phyloP scores from a whole-genome alignment of 2,329 filamentous ascomycete genomes.

The Akanthomyces uredinophilus region DNA sequence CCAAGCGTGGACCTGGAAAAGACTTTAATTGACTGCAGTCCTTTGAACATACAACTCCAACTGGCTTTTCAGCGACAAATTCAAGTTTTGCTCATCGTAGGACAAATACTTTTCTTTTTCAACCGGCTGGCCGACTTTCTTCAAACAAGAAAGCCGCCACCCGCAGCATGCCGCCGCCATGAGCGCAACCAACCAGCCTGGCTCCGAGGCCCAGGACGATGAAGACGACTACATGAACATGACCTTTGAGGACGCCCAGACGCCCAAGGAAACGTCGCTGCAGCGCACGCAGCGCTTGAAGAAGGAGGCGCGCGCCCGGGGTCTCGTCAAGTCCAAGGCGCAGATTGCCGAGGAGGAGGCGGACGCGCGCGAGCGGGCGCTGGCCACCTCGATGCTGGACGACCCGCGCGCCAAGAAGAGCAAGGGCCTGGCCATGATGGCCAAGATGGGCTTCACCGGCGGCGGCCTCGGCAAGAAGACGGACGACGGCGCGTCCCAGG shows the following conservation, averaged over 20 bases:
- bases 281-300: conserved; percentile 49
- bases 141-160: neutral
- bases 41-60: neutral
- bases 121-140: neutral
- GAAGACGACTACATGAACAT: conserved; percentile 98
- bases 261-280: conserved; percentile 49
- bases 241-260: conserved; percentile 66
- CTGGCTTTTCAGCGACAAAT: neutral
- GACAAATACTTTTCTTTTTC: neutral
- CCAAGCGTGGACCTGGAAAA: neutral
- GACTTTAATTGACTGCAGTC: neutral
- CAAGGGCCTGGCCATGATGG: conserved; percentile 96
- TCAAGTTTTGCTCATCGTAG: neutral
- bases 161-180: conserved; percentile 10
- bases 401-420: conserved; percentile 53
- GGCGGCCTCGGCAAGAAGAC: conserved; percentile 62
- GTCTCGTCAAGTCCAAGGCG: conserved; percentile 71
- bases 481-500: conserved; percentile 35
- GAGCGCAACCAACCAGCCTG: conserved; percentile 1
- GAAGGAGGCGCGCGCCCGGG: conserved; percentile 62
- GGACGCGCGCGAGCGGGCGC: conserved; percentile 66
- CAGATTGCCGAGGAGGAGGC: conserved; percentile 73
- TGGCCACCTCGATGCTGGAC: conserved; percentile 68
- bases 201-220: conserved; percentile 48
- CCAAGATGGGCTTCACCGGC: conserved; percentile 87